Evolutionary conservation across 2,329 filamentous ascomycete genomes (phyloP), one percentile per base, ranked within the genome.

Genomic region (Chrysosporium keratinophilum): DNA sequence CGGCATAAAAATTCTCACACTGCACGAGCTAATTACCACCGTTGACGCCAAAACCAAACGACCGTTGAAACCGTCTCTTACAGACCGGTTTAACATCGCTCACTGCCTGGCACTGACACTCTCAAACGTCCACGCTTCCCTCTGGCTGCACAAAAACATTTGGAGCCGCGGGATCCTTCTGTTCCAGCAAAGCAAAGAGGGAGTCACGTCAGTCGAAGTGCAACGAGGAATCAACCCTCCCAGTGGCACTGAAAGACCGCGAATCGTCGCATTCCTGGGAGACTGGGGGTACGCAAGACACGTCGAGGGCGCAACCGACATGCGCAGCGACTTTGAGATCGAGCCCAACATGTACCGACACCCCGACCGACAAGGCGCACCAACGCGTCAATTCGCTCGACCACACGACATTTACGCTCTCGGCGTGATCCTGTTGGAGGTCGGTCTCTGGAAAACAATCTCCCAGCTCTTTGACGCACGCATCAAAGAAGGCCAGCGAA

Each of bases 351-450:
- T 64, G 15, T 65, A 65, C 52, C 64, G 67, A 7, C 68, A 70
- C 52, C 65, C 64, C 1, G 61, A 63, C 15, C 57, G 66, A 10
- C 63, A 69, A 39, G 66, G 67, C 2, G 40, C 42, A 4, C 67
- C 68, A 11, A 59, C 49, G 1, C 56, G 56, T 11, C 56, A 57
- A 19, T 71, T 70, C 52, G 59, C 31, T 12, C 62, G 62, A 11
- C 47, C 51, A 1, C 67, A 71, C 47, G 69, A 72, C 47, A 66
- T 71, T 17, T 71, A 71, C 54, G 61, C 68, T 2, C 57, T 71
- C 10, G 69, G 69, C 2, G 68, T 71, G 5, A 62, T 71, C 0
- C 58, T 72, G 7, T 58, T 72, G 0, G 70, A 71, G 57, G 69
- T 72, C 39, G 67, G 65, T 0, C 42, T 67, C 11, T 67, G 64